These are phyloP conservation scores for Flaveria brownii DNA, from an alignment of 129 eudicot species.

Conservation along the genomic window DNA sequence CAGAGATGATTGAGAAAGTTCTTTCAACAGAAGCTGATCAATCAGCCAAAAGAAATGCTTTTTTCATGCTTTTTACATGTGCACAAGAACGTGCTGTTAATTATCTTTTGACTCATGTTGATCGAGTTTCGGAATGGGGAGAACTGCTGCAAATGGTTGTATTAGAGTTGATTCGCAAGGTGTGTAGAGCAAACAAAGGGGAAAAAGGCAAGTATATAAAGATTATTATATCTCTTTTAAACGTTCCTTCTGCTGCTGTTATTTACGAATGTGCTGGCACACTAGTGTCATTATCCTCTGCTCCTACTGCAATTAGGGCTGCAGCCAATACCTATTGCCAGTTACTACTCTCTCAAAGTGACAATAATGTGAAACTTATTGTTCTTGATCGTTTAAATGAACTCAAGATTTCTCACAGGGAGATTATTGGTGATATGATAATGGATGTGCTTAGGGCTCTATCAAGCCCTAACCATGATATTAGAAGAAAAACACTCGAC, in stretches of 20 bases:
- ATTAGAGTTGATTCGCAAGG: conserved; percentile 85
- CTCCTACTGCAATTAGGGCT: conserved; percentile 90
- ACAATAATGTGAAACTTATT: conserved; percentile 93
- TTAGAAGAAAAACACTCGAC: conserved; percentile 85
- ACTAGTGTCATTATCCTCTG: conserved; percentile 88
- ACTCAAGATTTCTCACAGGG: conserved; percentile 74
- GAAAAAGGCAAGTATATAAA: conserved; percentile 89
- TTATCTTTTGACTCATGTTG: conserved; percentile 79
- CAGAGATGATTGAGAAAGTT: conserved; percentile 86
- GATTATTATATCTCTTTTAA: conserved; percentile 79
- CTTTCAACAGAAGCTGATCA: conserved; percentile 83
- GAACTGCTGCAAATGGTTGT: conserved; percentile 93
- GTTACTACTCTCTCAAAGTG: conserved; percentile 87
- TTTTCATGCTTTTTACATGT: conserved; percentile 93
- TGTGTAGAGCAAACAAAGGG: conserved; percentile 81
- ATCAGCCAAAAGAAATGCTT: conserved; percentile 92
- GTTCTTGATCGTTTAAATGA: conserved; percentile 91
- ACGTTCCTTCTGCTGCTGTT: conserved; percentile 92
- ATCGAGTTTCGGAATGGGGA: conserved; percentile 88
- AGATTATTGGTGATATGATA: conserved; percentile 88
- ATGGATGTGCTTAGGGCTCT: conserved; percentile 97
- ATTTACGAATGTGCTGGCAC: conserved; percentile 95
- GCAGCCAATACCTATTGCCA: conserved; percentile 97
- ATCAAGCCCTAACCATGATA: conserved; percentile 96
- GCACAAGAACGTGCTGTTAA: conserved; percentile 91